A percentile compares a stretch with the other conserved stretches of the same genome.
These are phyloP conservation scores for Mycena galopus DNA, from an alignment of 768 basidiomycete genomes.

Conservation along the genomic window DNA sequence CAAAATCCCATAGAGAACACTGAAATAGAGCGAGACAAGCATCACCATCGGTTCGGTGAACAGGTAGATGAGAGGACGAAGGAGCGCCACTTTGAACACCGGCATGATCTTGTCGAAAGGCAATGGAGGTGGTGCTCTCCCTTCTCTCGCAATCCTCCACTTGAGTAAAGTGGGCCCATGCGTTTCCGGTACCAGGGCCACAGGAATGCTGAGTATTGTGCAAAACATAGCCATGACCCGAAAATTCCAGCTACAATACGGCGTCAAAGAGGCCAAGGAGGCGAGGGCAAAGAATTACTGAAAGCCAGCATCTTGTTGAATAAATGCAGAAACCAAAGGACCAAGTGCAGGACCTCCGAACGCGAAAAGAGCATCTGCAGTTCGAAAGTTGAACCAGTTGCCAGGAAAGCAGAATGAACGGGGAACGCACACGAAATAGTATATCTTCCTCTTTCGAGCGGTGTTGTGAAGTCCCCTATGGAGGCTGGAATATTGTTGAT, in stretches of 20 bases:
- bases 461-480: slow-evolving; percentile 29
- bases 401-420: neutral
- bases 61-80: slow-evolving; percentile 29
- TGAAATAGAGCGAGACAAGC: slow-evolving; percentile 31
- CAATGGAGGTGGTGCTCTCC: slow-evolving; percentile 1
- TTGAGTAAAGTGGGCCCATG: slow-evolving; percentile 36
- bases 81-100: slow-evolving; percentile 23
- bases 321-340: slow-evolving; percentile 28
- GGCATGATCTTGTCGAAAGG: slow-evolving; percentile 11
- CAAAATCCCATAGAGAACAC: slow-evolving; percentile 34
- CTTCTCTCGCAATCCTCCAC: slow-evolving; percentile 23
- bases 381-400: neutral
- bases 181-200: slow-evolving; percentile 30
- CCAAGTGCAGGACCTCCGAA: slow-evolving; percentile 33
- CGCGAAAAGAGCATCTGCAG: slow-evolving; percentile 31
- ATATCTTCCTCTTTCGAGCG: slow-evolving; percentile 1
- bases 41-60: slow-evolving; percentile 38
- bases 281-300: neutral
- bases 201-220: slow-evolving; percentile 21
- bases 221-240: slow-evolving; percentile 34
- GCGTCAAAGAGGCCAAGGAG: neutral
- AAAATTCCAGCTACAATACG: slow-evolving; percentile 27
- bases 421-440: slow-evolving; percentile 26
- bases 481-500: slow-evolving; percentile 33
- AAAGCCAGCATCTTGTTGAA: slow-evolving; percentile 27